Base-by-base conservation (phyloP, 441 rosid genomes). In the Hura crepitans region DNA sequence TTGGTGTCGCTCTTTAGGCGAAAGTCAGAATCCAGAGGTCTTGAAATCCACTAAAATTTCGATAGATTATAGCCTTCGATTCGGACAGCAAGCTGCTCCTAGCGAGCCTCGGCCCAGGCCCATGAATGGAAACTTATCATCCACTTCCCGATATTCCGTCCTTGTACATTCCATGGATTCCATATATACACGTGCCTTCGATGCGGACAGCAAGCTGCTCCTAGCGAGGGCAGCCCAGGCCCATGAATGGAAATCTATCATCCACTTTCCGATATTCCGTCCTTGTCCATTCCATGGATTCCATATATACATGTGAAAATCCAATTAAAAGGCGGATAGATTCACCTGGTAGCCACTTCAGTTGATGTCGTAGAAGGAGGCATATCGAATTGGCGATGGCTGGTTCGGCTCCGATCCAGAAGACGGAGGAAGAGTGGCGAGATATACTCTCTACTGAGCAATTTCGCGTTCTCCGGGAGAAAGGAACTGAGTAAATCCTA, bases 351-450 rank as follows among this genome's bases (percentile, higher is more conserved):
- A 30, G 10, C 2, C 9, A 1, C 61, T 58, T 20, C 42, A 15
- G 5, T 28, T 4, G 59, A 25, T 55, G 12, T 25, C 6, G 2
- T 5, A 12, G 25, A 35, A 58, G 62, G 8, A 6, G n/a, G 35
- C 5, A 2, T 18, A 31, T 4, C 10, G n/a, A 11, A 2, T 45
- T 5, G 20, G 45, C 42, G 1, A 59, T 60, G 66, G 71, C 61
- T 22, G 53, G 9, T n/a, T 35, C 23, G 5, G 77, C 6, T 67
- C 62, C 79, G 2, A 78, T 75, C 28, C 76, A 69, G 63, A 86
- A 83, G 68, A 63, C 88, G 11, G 91, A 84, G 69, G 89, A 85
- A 70, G 89, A 88, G 39, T 88, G 89, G 89, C 78, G 81, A n/a
- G 91, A 84, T 0, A 49, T 85, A 51, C 89, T 88, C 31, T 83